These are phyloP conservation scores for Arthrobotrys sinensis DNA, from an alignment of 2,329 filamentous ascomycete genomes.

Conservation along the genomic window DNA sequence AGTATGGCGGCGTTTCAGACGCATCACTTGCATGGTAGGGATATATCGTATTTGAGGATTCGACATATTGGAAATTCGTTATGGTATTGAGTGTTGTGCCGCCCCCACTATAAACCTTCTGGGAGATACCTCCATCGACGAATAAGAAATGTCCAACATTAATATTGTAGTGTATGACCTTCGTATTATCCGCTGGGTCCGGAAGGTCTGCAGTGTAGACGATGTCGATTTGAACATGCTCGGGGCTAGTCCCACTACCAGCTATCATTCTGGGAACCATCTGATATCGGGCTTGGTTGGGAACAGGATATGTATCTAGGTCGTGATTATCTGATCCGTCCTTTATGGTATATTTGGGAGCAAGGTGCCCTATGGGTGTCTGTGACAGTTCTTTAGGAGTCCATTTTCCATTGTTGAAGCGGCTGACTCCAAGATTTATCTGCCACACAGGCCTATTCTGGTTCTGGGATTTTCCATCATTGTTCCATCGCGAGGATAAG, in stretches of 20 bases:
- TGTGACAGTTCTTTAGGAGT: constrained; percentile 56
- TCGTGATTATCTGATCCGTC: neutral
- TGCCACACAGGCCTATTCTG: constrained; percentile 46
- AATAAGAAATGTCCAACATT: constrained; percentile 18
- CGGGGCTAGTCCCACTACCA: neutral
- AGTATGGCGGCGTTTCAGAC: neutral
- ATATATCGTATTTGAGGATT: constrained; percentile 13
- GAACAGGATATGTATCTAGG: constrained; percentile 5
- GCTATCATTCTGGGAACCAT: constrained; percentile 17
- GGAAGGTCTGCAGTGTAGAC: constrained; percentile 15
- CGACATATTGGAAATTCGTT: constrained; percentile 21
- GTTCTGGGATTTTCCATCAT: constrained; percentile 11
- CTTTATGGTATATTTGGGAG: neutral
- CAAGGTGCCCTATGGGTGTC: neutral
- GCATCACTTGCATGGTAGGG: constrained; percentile 9
- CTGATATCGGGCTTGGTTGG: constrained; percentile 15
- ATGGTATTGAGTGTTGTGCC: neutral
- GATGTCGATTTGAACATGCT: constrained; percentile 14
- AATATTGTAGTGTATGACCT: neutral
- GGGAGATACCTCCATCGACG: constrained; percentile 5
- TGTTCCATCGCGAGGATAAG: neutral
- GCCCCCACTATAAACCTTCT: constrained; percentile 10
- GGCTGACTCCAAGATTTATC: constrained; percentile 62
- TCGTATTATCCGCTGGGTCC: neutral
- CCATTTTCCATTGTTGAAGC: constrained; percentile 64